Conservation (phyloP, 2,329 filamentous ascomycete genomes). For the Lachnellula suecica region DNA sequence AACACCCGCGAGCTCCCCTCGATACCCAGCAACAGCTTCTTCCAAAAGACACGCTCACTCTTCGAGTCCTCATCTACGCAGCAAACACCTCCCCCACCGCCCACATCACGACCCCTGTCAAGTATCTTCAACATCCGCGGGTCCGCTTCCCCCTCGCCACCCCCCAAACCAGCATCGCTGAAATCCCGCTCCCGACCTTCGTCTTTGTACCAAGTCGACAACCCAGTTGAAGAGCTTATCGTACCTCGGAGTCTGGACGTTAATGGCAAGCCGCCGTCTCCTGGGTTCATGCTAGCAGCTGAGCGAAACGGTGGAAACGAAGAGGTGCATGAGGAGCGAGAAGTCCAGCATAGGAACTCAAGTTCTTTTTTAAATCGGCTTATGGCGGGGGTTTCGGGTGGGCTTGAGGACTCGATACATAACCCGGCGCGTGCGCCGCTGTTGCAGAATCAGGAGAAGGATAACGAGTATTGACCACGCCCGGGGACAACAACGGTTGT, state of each 20-base stretch:
- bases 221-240: slow-evolving; percentile 10
- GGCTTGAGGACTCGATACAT: slow-evolving; percentile 17
- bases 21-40: slow-evolving; percentile 9
- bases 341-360: background rate
- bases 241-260: slow-evolving; percentile 16
- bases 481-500: slow-evolving; percentile 2
- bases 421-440: slow-evolving; percentile 15
- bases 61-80: slow-evolving; percentile 22
- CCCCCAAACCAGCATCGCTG: background rate
- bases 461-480: slow-evolving; percentile 10
- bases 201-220: slow-evolving; percentile 6
- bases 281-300: slow-evolving; percentile 10
- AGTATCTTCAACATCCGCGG: slow-evolving; percentile 7
- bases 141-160: slow-evolving; percentile 5
- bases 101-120: slow-evolving; percentile 5
- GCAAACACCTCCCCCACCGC: slow-evolving; percentile 4
- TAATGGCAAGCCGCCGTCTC: slow-evolving; percentile 14
- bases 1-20: background rate
- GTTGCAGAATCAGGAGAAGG: background rate
- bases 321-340: background rate
- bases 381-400: slow-evolving; percentile 5
- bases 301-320: background rate
- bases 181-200: slow-evolving; percentile 6
- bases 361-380: slow-evolving; percentile 16
- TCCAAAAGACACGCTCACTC: slow-evolving; percentile 27